Base-by-base conservation (phyloP, 2,329 filamentous ascomycete genomes). In the Sarocladium oryzae region DNA sequence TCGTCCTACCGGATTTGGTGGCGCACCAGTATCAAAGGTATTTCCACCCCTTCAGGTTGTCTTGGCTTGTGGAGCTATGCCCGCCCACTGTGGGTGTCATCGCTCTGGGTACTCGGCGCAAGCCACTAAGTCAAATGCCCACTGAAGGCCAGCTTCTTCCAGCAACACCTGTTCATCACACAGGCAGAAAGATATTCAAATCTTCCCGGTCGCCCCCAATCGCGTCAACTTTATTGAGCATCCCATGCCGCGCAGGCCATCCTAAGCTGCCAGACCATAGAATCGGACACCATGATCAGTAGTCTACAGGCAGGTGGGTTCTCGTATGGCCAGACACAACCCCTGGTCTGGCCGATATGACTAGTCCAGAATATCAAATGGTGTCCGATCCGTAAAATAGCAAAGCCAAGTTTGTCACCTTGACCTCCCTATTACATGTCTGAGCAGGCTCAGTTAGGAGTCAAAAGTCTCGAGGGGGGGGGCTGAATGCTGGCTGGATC, bases 11-110 rank as follows among this genome's bases (percentile, higher is more conserved):
- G 28, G 24, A 48, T 48, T 48, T 48, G 43, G 43, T 48, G 43
- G 43, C 43, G 43, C 43, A 33, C 43, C 43, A 33, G 43, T 48
- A 48, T 48, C 43, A 48, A 48, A 48, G 43, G 43, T 16, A 48
- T 48, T 21, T 20, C 24, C 26, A 48, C 43, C 43, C 43, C 28
- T 33, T 48, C 28, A 32, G 28, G 43, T 32, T 48, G 43, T 48
- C 43, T 48, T 48, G 43, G 43, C 28, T 30, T 16, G 28, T 48
- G 43, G 43, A 48, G 43, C 43, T 30, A 48, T 10, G 28, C 33
- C 43, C 28, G 28, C 15, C 28, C 18, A 48, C 28, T 48, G 40
- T 48, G 26, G 43, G 43, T 30, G 43, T 48, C 43, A 48, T 48
- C 43, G 28, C 9, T 33, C 43, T 33, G n/a, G 28, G n/a, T 40